Percentiles rank a stretch among this genome's conserved stretches.
Conservation (phyloP, 1,284 basidiomycete species). For the Agroathelia rolfsii region DNA sequence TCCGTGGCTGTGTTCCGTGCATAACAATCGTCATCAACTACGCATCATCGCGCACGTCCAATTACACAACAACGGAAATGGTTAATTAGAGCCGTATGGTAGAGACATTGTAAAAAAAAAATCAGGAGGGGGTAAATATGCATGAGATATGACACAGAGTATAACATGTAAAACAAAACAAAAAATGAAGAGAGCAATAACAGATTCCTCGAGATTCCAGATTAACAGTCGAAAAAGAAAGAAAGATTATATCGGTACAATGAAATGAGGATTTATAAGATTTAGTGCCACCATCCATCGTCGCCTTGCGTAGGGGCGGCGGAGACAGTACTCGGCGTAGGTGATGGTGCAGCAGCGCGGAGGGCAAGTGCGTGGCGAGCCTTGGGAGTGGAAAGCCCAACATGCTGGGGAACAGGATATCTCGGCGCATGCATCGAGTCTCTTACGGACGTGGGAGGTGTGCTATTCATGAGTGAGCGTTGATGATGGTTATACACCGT, state of each 20-base stretch:
- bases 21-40: too few species aligned
- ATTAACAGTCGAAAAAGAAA: constrained; percentile 19
- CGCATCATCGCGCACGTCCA: too few species aligned
- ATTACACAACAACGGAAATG: too few species aligned
- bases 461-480: constrained; percentile 31
- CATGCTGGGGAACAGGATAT: constrained; percentile 24
- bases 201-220: too few species aligned
- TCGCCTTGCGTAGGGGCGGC: constrained; percentile 54
- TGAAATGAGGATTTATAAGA: constrained; percentile 6
- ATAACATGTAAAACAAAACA: too few species aligned
- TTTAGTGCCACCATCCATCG: constrained; percentile 68
- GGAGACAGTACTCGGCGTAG: constrained; percentile 66
- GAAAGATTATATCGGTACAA: neutral
- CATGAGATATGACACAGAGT: too few species aligned
- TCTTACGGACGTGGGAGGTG: constrained; percentile 49
- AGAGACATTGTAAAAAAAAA: too few species aligned
- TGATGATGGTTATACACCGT: constrained; percentile 33
- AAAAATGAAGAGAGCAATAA: too few species aligned
- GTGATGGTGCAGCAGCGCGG: constrained; percentile 41
- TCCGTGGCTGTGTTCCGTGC: too few species aligned
- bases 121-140: too few species aligned
- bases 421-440: constrained; percentile 68
- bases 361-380: constrained; percentile 21
- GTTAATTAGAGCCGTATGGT: too few species aligned
- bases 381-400: constrained; percentile 31